Evolutionary conservation across 768 basidiomycete genomes (phyloP), one percentile per base, ranked within the genome.

Genomic region (Erythrobasidium yunnanense): DNA sequence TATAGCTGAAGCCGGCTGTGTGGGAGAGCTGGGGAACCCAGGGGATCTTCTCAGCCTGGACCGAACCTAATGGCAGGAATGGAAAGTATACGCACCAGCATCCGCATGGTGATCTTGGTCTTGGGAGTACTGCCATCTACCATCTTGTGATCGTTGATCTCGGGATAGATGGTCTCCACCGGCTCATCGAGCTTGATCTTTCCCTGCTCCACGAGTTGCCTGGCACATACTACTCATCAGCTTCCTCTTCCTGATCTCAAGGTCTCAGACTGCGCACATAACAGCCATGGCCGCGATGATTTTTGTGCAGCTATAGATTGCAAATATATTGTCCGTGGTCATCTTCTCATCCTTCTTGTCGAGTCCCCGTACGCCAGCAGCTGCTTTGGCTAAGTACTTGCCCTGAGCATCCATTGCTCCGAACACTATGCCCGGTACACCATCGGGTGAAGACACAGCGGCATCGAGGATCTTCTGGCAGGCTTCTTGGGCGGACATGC

Each of bases 21-120:
- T 68, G 66, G 11, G 67, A 34, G n/a, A 68, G 65, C 56, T 58
- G 29, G 15, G 47, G 4, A 22, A 55, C 11, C 17, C 54, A 55
- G 15, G 54, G 7, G 22, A 55, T 17, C 29, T 22, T 11, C 11
- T 17, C 30, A 32, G 15, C 20, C 6, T 58, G 27, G 17, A 3
- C 20, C 11, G 38, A n/a, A 47, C n/a, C 15, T 35, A 17, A 2
- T 27, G 5, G n/a, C n/a, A n/a, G n/a, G n/a, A n/a, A n/a, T n/a
- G n/a, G n/a, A n/a, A n/a, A n/a, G n/a, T n/a, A n/a, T 11, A 35
- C 56, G 22, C 25, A 58, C 56, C 29, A 68, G 50, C 49, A 66
- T 65, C 4, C 66, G 63, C 25, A 68, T 23, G 4, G 66, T 68
- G 45, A 68, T 68, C 66, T 68, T 66, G 29, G 32, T 66, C 46